These are phyloP conservation scores for Pythium chondricola DNA, from an alignment of 352 stramenopile species.

Conservation along the genomic window DNA sequence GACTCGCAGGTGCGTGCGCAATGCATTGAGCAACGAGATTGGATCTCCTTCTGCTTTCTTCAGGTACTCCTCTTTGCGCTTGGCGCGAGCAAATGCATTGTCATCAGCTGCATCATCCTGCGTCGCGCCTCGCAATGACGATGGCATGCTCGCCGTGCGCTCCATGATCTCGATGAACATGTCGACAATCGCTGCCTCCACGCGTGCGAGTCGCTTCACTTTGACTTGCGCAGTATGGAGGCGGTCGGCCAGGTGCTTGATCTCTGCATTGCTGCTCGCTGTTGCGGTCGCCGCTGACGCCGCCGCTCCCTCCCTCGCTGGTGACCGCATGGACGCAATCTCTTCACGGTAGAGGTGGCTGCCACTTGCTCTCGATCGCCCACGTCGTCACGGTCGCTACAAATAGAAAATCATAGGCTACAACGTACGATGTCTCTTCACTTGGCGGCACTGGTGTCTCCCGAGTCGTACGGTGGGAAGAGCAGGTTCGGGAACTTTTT, in stretches of 20 bases:
- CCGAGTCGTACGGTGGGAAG: constrained; percentile 72
- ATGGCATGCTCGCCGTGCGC: constrained; percentile 16
- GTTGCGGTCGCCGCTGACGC: neutral
- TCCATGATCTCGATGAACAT: constrained; percentile 72
- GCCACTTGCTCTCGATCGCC: too few relatives aligned
- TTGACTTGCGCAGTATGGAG: constrained; percentile 63
- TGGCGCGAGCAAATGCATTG: constrained; percentile 28
- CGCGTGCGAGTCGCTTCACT: constrained; percentile 46
- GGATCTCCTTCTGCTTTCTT: constrained; percentile 53
- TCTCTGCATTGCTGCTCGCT: constrained; percentile 17
- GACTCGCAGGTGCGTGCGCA: constrained; percentile 64
- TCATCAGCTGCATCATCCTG: neutral
- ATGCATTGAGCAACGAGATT: constrained; percentile 58
- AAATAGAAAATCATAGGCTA: too few relatives aligned
- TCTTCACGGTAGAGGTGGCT: too few relatives aligned
- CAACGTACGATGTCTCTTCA: neutral
- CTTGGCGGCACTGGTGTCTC: constrained; percentile 14
- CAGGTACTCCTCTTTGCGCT: constrained; percentile 51
- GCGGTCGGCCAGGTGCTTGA: constrained; percentile 56
- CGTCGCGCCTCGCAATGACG: neutral
- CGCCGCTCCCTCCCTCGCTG: neutral
- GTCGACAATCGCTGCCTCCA: constrained; percentile 62
- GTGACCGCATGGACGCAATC: too few relatives aligned
- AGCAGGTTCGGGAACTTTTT: constrained; percentile 91
- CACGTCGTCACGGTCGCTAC: too few relatives aligned